Percentiles rank a stretch among this genome's conserved stretches.
Conservation (phyloP, 495 filamentous ascomycete species). For the Neurospora africana region DNA sequence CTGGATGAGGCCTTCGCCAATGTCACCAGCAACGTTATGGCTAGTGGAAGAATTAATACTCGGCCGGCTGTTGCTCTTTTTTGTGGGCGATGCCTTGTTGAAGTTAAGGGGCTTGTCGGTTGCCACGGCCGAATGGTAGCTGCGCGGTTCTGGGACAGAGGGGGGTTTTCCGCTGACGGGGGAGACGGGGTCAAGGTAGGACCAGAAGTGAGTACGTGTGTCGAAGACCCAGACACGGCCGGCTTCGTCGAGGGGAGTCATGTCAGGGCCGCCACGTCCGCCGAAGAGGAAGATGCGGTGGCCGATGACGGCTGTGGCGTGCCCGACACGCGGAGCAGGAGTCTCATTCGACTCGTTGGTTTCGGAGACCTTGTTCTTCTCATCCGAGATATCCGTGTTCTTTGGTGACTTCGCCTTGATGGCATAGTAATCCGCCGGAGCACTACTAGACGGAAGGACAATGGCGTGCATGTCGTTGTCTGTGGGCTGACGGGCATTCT, state of each 20-base stretch:
- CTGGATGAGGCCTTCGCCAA: constrained; percentile 2
- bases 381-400: constrained; percentile 1
- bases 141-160: constrained; percentile 26
- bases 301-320: constrained; percentile 48
- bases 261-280: constrained; percentile 37
- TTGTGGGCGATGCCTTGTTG: neutral
- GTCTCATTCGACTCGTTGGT: constrained; percentile 20
- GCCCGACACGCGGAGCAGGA: constrained; percentile 43
- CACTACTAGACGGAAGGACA: constrained; percentile 43
- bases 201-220: constrained; percentile 47
- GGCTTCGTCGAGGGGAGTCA: constrained; percentile 44
- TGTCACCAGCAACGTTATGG: neutral
- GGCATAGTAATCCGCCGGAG: constrained; percentile 45
- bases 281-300: constrained; percentile 56
- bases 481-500: constrained; percentile 37
- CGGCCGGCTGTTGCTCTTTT: neutral
- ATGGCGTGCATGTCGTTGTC: constrained; percentile 64
- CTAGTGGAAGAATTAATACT: neutral
- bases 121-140: constrained; percentile 38
- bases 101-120: constrained; percentile 37
- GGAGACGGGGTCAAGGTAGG: constrained; percentile 40
- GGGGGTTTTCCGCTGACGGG: constrained; percentile 14
- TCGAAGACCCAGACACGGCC: constrained; percentile 58
- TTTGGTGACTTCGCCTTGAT: constrained; percentile 32
- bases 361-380: constrained; percentile 19